Evolutionary conservation across 2,329 filamentous ascomycete genomes (phyloP), one percentile per base, ranked within the genome.

Genomic region (Phialophora tarda): DNA sequence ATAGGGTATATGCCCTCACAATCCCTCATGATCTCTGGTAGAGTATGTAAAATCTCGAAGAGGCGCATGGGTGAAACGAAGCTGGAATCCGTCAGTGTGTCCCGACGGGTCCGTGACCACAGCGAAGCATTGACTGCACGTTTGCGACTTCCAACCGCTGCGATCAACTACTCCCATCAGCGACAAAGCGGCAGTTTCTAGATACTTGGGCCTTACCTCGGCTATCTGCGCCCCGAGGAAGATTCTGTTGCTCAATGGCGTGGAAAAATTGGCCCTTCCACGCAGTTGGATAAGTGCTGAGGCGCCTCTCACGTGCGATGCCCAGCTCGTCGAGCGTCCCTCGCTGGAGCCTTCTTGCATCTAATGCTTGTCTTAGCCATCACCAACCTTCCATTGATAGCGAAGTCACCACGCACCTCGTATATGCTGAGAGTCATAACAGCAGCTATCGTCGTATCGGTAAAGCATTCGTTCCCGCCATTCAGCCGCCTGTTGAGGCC

Each of bases 1-100:
- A 8, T 4, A 34, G 53, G 38, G 6, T 50, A 14, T 17, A 68
- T 60, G n/a, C 24, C 6, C 38, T 68, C 66, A 23, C 58, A 59
- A n/a, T 62, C 28, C 48, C 60, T 59, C 54, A 68, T 58, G 44
- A 68, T 61, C 11, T n/a, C 53, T 21, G 63, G 66, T 23, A 68
- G 24, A 21, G 24, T 7, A 14, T 62, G 34, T 6, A 68, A 38
- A 41, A 66, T 68, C 21, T 63, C 59, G 50, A 66, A 65, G 14
- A 66, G 66, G 24, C 32, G 59, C n/a, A 65, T 38, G 26, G 62
- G 30, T 21, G 61, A 60, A 24, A 56, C 14, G 24, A 34, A 38
- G n/a, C 17, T 51, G 26, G 51, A 23, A 48, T 64, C 26, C 3
- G 32, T 14, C 10, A n/a, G 23, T 14, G 55, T 8, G 55, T 24